Evolutionary conservation across 441 rosid species (phyloP).

Genomic region (Syzygium syzygioides): DNA sequence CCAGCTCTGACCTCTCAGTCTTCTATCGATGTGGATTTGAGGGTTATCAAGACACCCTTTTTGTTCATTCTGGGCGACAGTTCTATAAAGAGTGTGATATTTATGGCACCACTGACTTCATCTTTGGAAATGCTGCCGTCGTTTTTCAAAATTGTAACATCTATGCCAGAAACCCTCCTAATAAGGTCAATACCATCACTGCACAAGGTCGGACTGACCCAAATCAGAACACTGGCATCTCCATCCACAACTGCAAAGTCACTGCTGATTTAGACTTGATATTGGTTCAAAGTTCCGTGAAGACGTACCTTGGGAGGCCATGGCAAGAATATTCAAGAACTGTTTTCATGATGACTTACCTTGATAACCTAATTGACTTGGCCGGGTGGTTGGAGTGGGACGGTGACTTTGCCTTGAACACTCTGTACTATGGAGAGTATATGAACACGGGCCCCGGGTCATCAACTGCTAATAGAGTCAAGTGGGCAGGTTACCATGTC

Average conservation of each 20-base stretch:
- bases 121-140: constrained; percentile 1
- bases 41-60: constrained; percentile 1
- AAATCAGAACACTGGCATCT: neutral
- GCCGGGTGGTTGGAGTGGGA: constrained; percentile 10
- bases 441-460: neutral
- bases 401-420: constrained; percentile 1
- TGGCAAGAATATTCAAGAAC: constrained; percentile 1
- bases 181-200: neutral
- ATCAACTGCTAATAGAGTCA: constrained; percentile 27
- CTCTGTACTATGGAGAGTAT: constrained; percentile 10
- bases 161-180: neutral
- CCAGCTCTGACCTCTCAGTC: neutral
- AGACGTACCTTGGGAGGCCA: constrained; percentile 7
- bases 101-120: constrained; percentile 3
- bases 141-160: constrained; percentile 2
- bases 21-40: neutral
- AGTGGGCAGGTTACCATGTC: constrained; percentile 40
- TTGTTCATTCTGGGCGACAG: neutral
- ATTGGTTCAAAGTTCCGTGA: neutral
- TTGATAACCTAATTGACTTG: neutral
- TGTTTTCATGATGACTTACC: constrained; percentile 1
- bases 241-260: neutral
- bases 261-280: neutral
- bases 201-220: neutral
- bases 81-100: constrained; percentile 2